A percentile compares a stretch with the other conserved stretches of the same genome.
Conservation (phyloP, 306 rosid genomes). For the Gastrolobium villosum region DNA sequence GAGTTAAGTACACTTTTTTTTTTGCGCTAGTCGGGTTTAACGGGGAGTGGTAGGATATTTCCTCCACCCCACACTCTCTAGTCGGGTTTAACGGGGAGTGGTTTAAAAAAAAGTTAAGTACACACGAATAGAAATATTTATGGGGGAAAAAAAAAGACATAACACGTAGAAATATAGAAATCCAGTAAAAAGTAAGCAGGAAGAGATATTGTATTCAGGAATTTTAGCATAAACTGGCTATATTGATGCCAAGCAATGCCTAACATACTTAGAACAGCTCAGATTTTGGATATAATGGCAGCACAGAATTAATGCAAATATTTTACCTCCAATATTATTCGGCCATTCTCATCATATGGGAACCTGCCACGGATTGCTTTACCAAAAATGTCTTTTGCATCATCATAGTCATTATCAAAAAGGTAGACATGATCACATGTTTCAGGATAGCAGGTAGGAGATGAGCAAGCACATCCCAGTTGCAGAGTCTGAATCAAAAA, state of each 20-base stretch:
- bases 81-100: no score
- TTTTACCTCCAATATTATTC: slow-evolving; percentile 86
- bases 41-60: no score
- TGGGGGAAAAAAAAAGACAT: neutral
- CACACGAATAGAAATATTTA: neutral
- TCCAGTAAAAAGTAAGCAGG: slow-evolving; percentile 3
- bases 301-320: slow-evolving; percentile 31
- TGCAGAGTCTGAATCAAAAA: slow-evolving; percentile 64
- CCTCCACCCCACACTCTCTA: no score
- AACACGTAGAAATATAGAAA: neutral
- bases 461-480: slow-evolving; percentile 74
- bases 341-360: slow-evolving; percentile 80
- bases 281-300: slow-evolving; percentile 13
- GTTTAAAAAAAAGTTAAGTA: no score
- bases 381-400: slow-evolving; percentile 81
- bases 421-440: slow-evolving; percentile 86
- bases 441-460: slow-evolving; percentile 69
- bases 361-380: slow-evolving; percentile 80
- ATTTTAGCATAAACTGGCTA: neutral
- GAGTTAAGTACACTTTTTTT: neutral
- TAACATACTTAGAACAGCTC: slow-evolving; percentile 33
- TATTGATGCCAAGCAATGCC: slow-evolving; percentile 23
- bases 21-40: no score
- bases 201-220: slow-evolving; percentile 8
- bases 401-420: slow-evolving; percentile 77